Conservation (phyloP, 768 basidiomycete species). For the Calvatia gigantea region DNA sequence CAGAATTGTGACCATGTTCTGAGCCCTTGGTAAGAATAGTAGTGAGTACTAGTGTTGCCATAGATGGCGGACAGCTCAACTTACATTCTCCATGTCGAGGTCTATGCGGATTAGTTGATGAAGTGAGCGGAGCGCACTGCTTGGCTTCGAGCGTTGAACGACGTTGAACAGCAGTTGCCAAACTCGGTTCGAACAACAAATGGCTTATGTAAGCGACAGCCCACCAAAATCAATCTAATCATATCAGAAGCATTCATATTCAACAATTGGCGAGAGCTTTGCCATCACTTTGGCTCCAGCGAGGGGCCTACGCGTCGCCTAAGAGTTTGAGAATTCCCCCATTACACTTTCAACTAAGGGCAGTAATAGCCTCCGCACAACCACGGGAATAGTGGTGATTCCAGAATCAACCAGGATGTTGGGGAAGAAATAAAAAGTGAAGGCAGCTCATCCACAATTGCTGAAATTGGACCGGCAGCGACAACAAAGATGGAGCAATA, state of each 20-base stretch:
- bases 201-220: neutral
- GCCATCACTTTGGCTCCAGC: no score
- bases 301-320: no score
- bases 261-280: no score
- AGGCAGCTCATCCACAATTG: neutral
- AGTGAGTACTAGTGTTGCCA: neutral
- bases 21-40: neutral
- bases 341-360: no score
- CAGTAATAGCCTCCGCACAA: no score
- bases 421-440: no score
- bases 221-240: no score
- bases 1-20: slow-evolving; percentile 41
- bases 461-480: no score
- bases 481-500: neutral
- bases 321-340: no score
- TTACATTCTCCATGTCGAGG: slow-evolving; percentile 9
- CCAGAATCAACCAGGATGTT: no score
- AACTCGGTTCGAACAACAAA: neutral
- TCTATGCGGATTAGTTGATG: neutral
- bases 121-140: neutral
- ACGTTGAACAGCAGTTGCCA: neutral
- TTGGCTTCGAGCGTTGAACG: neutral
- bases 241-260: no score
- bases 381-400: no score
- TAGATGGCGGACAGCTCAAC: neutral